Evolutionary conservation across 1,284 basidiomycete genomes (phyloP), one percentile per base, ranked within the genome.

Genomic region (Athelia psychrophila): DNA sequence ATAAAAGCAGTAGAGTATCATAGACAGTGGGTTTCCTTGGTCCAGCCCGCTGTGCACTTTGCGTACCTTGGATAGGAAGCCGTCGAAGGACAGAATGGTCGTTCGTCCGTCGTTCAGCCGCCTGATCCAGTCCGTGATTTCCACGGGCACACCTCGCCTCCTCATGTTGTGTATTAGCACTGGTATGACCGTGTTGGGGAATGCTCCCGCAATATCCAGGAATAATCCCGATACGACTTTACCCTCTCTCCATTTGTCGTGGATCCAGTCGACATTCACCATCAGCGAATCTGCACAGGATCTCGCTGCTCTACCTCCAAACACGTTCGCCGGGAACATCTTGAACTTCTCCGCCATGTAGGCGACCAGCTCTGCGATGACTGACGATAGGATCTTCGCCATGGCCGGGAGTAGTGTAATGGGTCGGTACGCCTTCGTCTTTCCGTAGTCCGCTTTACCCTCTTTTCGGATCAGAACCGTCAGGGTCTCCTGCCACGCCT

Each of bases 221-320:
- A 62, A 69, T 0, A 72, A 60, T 0, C 62, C 56, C 16, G 66
- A 48, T 30, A 20, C 22, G 0, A 71, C 67, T 24, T 65, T 58
- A 2, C 57, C 53, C 18, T 56, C 47, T 9, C 57, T 20, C 67
- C 67, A 73, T n/a, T 62, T 61, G 3, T 58, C 50, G 47, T 69
- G 69, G 48, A 74, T 64, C 19, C 33, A 58, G 25, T 57, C 33
- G 0, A 60, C 57, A 3, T 73, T 51, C 10, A 63, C 48, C 49
- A 70, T 67, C 1, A 75, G 54, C 12, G 70, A 59, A 54, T 73
- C 70, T 3, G 65, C 67, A 0, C 71, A 72, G 2, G 62, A 61
- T 4, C 65, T 19, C 4, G 67, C 64, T 35, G 68, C 67, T 50
- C 64, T 46, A 10, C 69, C 64, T n/a, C 71, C 66, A 49, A 69